A percentile compares a stretch with the other conserved stretches of the same genome.
These are phyloP conservation scores for Cystofilobasidium bisporidii DNA, from an alignment of 768 basidiomycete species.

Conservation along the genomic window DNA sequence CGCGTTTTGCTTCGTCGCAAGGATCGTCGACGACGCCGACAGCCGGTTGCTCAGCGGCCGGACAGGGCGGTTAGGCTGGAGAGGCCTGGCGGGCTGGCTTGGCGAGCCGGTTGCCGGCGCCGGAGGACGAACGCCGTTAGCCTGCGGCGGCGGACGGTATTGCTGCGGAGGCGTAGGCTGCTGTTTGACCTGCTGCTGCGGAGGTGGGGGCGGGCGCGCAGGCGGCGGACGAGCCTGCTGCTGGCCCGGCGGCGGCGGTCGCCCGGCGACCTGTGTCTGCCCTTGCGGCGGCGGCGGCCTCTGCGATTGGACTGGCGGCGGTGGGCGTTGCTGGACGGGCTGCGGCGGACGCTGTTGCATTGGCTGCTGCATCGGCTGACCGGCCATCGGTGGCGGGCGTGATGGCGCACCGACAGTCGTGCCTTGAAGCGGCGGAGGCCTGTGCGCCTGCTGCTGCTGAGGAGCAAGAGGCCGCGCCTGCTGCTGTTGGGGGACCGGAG, in stretches of 20 bases:
- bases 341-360: not conserved
- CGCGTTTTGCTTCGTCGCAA: slow-evolving; percentile 2
- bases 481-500: too few relatives aligned
- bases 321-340: slow-evolving; percentile 18
- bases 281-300: too few relatives aligned
- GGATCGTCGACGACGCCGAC: not conserved
- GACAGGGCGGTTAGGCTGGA: not conserved
- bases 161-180: not conserved
- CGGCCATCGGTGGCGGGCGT: slow-evolving; percentile 27
- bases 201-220: not conserved
- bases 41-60: slow-evolving; percentile 1
- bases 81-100: not conserved
- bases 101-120: not conserved
- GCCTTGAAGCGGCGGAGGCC: too few relatives aligned
- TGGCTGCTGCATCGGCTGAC: slow-evolving; percentile 19
- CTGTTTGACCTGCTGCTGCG: not conserved
- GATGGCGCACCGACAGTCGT: not conserved
- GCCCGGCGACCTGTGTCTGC: not conserved
- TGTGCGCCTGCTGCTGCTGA: too few relatives aligned
- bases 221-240: slow-evolving; percentile 1
- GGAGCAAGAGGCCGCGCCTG: too few relatives aligned
- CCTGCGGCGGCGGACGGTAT: not conserved
- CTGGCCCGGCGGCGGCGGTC: not conserved
- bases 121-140: not conserved
- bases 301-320: not conserved